These are phyloP conservation scores for Tylopilus sp. DNA, from an alignment of 768 basidiomycete species.

Conservation along the genomic window DNA sequence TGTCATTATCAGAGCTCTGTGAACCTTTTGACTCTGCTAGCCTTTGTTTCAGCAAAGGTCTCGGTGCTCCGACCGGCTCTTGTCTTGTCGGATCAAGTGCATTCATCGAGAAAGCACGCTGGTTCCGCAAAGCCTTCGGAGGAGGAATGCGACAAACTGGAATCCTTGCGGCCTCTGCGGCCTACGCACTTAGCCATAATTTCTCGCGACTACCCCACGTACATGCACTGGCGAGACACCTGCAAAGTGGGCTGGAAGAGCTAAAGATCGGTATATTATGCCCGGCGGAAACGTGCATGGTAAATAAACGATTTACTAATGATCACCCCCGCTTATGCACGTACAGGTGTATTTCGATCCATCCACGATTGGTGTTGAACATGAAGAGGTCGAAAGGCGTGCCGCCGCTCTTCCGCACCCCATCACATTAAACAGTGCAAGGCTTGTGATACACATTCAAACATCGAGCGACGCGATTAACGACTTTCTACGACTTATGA, in stretches of 20 bases:
- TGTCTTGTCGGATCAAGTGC: constrained; percentile 77
- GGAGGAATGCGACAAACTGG: constrained; percentile 96
- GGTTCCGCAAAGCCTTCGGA: constrained; percentile 93
- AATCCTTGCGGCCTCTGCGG: constrained; percentile 75
- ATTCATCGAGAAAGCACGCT: constrained; percentile 74
- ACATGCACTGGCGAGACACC: constrained; percentile 66
- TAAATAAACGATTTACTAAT: constrained; percentile 31
- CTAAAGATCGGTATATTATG: constrained; percentile 71
- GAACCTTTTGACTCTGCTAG: constrained; percentile 90
- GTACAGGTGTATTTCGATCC: constrained; percentile 80
- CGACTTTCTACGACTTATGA: constrained; percentile 67
- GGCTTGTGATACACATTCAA: constrained; percentile 91
- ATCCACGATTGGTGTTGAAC: constrained; percentile 61
- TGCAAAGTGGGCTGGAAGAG: constrained; percentile 68
- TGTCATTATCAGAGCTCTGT: constrained; percentile 69
- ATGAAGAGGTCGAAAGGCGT: constrained; percentile 62
- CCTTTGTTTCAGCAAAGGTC: constrained; percentile 94
- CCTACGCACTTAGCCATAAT: constrained; percentile 82
- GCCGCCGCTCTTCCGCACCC: constrained; percentile 65
- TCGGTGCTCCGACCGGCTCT: constrained; percentile 85
- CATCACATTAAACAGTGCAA: constrained; percentile 61
- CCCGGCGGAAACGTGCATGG: constrained; percentile 90
- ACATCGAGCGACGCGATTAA: constrained; percentile 75
- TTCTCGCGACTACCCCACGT: constrained; percentile 72
- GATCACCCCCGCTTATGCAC: background rate